A percentile compares a stretch with the other conserved stretches of the same genome.
These are phyloP conservation scores for Basipetospora sp. DNA, from an alignment of 2,329 filamentous ascomycete genomes.

Conservation along the genomic window DNA sequence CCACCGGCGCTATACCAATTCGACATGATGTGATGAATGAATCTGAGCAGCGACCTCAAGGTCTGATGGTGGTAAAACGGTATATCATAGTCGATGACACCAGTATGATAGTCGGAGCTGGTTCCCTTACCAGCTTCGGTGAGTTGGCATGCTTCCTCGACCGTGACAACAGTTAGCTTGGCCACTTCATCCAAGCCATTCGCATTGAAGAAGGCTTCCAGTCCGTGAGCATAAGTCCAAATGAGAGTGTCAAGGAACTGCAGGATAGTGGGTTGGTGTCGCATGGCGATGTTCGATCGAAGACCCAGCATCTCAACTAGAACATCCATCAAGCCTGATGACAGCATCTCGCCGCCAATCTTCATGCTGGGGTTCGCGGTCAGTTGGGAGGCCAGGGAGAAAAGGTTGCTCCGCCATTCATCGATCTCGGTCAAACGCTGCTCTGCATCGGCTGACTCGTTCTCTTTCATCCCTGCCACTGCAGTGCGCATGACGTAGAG, in stretches of 20 bases:
- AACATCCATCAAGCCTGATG: constrained; percentile 77
- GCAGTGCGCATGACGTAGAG: constrained; percentile 87
- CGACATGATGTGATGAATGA: constrained; percentile 88
- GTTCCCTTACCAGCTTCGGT: constrained; percentile 60
- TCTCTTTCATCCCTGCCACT: constrained; percentile 60
- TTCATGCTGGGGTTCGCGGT: constrained; percentile 30
- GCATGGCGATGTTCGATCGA: constrained; percentile 66
- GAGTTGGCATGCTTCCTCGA: constrained; percentile 51
- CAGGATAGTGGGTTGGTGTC: constrained; percentile 70
- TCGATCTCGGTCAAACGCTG: constrained; percentile 54
- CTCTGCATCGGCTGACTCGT: constrained; percentile 36
- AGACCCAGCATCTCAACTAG: constrained; percentile 78
- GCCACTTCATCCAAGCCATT: constrained; percentile 82
- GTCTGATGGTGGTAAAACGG: constrained; percentile 89
- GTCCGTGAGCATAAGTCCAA: constrained; percentile 70
- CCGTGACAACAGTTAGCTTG: constrained; percentile 69
- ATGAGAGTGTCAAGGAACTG: constrained; percentile 80
- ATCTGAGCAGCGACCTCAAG: constrained; percentile 85
- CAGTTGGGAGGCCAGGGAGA: constrained; percentile 73
- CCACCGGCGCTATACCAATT: constrained; percentile 55
- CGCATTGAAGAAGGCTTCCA: constrained; percentile 66
- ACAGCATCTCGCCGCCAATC: constrained; percentile 69
- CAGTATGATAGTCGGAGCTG: constrained; percentile 52
- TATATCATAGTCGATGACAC: constrained; percentile 80
- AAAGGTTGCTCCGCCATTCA: constrained; percentile 80